phyloP scores from a whole-genome alignment of 2,329 filamentous ascomycete species.

The Curvularia verruculosa region DNA sequence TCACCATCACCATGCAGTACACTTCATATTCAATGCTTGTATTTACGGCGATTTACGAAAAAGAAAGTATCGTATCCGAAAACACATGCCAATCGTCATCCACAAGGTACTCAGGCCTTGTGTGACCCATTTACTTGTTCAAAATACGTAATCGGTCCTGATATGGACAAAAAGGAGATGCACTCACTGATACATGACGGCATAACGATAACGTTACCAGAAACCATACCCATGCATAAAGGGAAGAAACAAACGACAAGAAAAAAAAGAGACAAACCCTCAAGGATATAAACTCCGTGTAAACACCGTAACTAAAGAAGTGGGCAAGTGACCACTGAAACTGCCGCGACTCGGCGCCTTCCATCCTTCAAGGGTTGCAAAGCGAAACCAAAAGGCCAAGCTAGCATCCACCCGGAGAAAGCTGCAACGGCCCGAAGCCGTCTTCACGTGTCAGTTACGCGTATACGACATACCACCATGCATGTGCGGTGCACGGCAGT shows the following conservation, averaged over 20 bases:
- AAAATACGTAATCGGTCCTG: neutral
- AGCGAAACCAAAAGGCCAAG: neutral
- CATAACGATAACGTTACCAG: neutral
- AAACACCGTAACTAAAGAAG: neutral
- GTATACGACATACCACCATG: conserved; percentile 1
- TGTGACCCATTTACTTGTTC: neutral
- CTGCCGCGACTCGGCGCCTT: neutral
- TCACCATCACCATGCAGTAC: no score
- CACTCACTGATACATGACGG: neutral
- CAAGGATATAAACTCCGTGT: no score
- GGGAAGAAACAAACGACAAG: neutral
- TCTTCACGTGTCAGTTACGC: conserved; percentile 1
- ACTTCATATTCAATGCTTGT: neutral
- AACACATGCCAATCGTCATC: neutral
- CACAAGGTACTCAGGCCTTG: neutral
- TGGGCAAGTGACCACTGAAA: neutral
- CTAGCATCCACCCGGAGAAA: neutral
- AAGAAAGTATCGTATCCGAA: neutral
- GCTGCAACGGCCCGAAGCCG: conserved; percentile 26
- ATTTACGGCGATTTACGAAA: neutral
- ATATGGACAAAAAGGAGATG: neutral
- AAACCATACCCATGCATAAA: neutral
- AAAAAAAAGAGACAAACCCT: neutral
- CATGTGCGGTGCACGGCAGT: conserved; percentile 2
- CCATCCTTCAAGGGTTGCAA: neutral